Evolutionary conservation across 1,284 basidiomycete species (phyloP), one percentile per base, ranked within the genome.

Genomic region (Macrocystidia cucumis): DNA sequence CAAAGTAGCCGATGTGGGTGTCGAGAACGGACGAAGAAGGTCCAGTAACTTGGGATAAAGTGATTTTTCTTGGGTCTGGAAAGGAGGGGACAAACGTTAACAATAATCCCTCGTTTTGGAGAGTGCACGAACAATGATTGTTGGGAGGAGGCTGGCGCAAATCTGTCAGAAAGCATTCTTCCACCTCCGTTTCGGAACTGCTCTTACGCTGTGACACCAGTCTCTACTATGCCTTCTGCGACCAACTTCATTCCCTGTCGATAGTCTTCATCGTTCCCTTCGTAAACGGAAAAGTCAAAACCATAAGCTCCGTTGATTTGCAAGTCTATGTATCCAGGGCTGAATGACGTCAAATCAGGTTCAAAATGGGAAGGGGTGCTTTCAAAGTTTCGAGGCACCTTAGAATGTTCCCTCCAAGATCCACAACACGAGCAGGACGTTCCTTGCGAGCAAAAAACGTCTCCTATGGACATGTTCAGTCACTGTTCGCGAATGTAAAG

Each of bases 231-330:
- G 44, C 76, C 73, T 52, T 73, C 70, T 1, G 86, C 78, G 33
- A 92, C 77, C 41, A 63, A 62, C 50, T 76, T 73, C 51, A 93
- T 62, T 2, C 84, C 83, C n/a, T 71, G 48, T 28, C 66, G 61
- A 57, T 91, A 92, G 0, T 59, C 62, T 29, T 72, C 68, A 39
- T 88, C 83, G 44, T 83, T 72, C 8, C 68, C 74, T 13, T 84
- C 75, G 45, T 77, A 81, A 9, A 89, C 74, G 12, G 85, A 89
- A 49, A 93, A 93, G 57, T 95, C 91, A 48, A 92, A 82, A 11
- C 85, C 83, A 55, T 89, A 95, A 5, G 80, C 91, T 32, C 91
- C 91, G 48, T 95, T 90, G 44, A 90, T 78, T 49, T 90, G 87
- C 18, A 83, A 75, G 52, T 89, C 85, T 35, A 90, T 68, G 45